phyloP scores from a whole-genome alignment of 768 basidiomycete genomes.

The Leccinum disarticulatum region DNA sequence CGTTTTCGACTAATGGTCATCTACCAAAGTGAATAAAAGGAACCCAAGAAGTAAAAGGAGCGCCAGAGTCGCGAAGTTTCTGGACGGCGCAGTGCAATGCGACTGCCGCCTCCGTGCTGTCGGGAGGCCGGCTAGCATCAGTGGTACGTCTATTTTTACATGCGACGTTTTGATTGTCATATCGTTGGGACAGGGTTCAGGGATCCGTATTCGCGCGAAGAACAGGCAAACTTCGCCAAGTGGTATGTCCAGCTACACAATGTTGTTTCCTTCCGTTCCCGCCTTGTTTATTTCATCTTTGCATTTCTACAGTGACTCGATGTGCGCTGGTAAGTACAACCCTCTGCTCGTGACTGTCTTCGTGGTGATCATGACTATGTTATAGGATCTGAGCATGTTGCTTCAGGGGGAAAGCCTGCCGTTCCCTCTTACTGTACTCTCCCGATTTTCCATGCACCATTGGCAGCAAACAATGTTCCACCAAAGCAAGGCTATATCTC shows the following conservation, averaged over 20 bases:
- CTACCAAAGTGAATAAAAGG: too few species aligned
- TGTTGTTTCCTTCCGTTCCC: too few species aligned
- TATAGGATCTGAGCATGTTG: constrained; percentile 51
- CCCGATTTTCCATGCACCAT: constrained; percentile 51
- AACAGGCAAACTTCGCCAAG: constrained; percentile 49
- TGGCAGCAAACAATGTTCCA: constrained; percentile 18
- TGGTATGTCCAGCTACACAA: constrained; percentile 38
- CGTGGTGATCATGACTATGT: background rate
- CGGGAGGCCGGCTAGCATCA: constrained; percentile 5
- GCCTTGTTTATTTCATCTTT: background rate
- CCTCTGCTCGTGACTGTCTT: background rate
- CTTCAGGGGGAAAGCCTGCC: constrained; percentile 35
- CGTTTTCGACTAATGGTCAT: too few species aligned
- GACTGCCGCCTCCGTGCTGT: too few species aligned
- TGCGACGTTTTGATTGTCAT: background rate
- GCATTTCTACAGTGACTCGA: constrained; percentile 40
- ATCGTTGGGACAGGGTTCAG: constrained; percentile 47
- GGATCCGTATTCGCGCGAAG: constrained; percentile 60
- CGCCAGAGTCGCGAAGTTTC: too few species aligned
- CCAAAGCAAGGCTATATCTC: constrained; percentile 47
- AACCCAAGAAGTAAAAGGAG: too few species aligned
- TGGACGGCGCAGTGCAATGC: too few species aligned
- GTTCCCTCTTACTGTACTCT: constrained; percentile 54
- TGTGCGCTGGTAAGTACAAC: constrained; percentile 45
- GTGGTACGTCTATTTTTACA: constrained; percentile 36